A percentile compares a stretch with the other conserved stretches of the same genome.
Conservation (phyloP, 2,329 filamentous ascomycete genomes). For the Cercospora beticola region DNA sequence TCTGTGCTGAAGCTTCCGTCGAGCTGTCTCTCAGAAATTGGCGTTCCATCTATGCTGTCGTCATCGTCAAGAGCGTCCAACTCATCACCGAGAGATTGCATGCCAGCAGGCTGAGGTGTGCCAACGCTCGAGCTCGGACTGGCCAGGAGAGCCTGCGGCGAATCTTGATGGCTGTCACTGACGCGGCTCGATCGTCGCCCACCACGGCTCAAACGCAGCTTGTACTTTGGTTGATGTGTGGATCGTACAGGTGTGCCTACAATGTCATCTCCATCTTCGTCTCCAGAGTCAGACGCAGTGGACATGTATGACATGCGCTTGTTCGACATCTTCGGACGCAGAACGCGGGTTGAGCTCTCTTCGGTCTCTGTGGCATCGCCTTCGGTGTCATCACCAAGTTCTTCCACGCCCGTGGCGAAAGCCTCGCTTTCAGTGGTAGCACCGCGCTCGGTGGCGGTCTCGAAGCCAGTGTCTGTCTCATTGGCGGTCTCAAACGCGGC, state of each 20-base stretch:
- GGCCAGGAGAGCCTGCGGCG: conserved; percentile 23
- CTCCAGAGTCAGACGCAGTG: conserved; percentile 82
- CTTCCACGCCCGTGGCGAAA: conserved; percentile 90
- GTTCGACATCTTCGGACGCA: conserved; percentile 35
- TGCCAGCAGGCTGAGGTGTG: conserved; percentile 50
- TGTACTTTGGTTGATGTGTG: conserved; percentile 67
- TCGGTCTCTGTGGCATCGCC: conserved; percentile 88
- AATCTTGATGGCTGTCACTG: conserved; percentile 40
- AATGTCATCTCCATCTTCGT: conserved; percentile 60
- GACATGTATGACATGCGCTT: conserved; percentile 73
- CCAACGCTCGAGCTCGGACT: conserved; percentile 36
- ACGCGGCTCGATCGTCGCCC: conserved; percentile 50
- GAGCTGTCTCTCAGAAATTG: conserved; percentile 27
- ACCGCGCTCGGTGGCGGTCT: conserved; percentile 74
- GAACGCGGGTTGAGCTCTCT: conserved; percentile 39
- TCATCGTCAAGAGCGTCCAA: conserved; percentile 68
- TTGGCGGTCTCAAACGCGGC: conserved; percentile 69
- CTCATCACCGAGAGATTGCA: conserved; percentile 86
- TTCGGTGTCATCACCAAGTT: conserved; percentile 61
- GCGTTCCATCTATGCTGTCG: conserved; percentile 58
- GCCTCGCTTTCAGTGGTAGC: conserved; percentile 75
- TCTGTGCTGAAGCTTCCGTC: conserved; percentile 18
- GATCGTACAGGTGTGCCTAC: conserved; percentile 64
- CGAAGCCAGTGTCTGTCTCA: conserved; percentile 66
- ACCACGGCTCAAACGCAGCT: conserved; percentile 67